Percentiles rank a stretch among this genome's conserved stretches.
These are phyloP conservation scores for Rhizopogon vesiculosus DNA, from an alignment of 768 basidiomycete species.

Conservation along the genomic window DNA sequence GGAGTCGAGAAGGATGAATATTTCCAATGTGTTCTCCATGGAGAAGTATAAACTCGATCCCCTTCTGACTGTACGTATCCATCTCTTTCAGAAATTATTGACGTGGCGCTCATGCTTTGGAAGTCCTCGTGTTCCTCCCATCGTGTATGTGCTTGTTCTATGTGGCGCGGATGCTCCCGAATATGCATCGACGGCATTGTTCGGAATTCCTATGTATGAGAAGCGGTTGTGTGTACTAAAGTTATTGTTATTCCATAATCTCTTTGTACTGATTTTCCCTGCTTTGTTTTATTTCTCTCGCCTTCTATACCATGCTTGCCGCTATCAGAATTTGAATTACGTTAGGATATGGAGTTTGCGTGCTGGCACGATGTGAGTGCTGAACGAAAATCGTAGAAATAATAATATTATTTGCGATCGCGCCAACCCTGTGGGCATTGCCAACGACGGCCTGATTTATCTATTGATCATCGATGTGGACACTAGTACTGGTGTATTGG, in stretches of 20 bases:
- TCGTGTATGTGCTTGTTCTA: neutral
- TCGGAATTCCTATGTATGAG: neutral
- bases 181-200: neutral
- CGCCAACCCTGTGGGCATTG: too few relatives aligned
- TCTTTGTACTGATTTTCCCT: neutral
- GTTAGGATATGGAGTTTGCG: too few relatives aligned
- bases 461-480: too few relatives aligned
- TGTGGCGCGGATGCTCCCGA: neutral
- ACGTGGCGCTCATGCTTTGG: neutral
- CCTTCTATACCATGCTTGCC: neutral
- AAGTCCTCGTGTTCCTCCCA: too few relatives aligned
- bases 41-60: conserved; percentile 20
- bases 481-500: too few relatives aligned
- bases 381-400: too few relatives aligned
- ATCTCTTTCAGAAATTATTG: neutral
- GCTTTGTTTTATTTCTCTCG: neutral
- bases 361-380: too few relatives aligned
- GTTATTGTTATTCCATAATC: too few relatives aligned
- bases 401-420: too few relatives aligned
- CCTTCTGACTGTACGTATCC: neutral
- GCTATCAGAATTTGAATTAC: neutral
- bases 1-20: conserved; percentile 51
- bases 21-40: conserved; percentile 59
- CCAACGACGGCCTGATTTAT: too few relatives aligned
- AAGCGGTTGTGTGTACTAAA: neutral